Base-by-base conservation (phyloP, 2,329 filamentous ascomycete genomes). In the Tolypocladium sp. region DNA sequence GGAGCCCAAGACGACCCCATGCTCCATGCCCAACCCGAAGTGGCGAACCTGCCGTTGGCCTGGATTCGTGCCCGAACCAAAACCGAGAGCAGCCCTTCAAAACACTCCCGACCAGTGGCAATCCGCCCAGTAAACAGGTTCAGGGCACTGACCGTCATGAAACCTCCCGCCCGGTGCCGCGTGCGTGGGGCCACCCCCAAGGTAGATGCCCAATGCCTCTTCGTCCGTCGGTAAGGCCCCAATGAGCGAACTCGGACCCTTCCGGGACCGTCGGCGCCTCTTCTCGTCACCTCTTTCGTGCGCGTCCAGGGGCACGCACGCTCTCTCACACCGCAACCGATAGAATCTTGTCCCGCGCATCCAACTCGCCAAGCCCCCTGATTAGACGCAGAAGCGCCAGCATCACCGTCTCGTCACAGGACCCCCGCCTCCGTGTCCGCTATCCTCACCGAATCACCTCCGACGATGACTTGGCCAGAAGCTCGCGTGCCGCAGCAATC, bases 401-500 rank as follows among this genome's bases (percentile, higher is more conserved):
- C 59, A 58, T 57, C 37, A 25, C 38, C 4, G 52, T 25, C 56
- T 41, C 46, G 59, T 62, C 57, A 56, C 61, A 56, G 59, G 61
- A 52, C 41, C 51, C 22, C n/a, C 37, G 38, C 59, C 25, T 52
- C 22, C 56, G 22, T 22, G 22, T 55, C 41, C 44, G 52, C 38
- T 27, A 33, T 12, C 17, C 38, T 71, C 66, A 84, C 67, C 79
- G 76, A 60, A 79, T 71, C 53, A 77, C 69, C 49, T 72, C 65
- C 30, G 72, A 67, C 42, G 76, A 73, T 62, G 83, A 81, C 61
- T 79, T 78, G 59, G 83, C 80, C 42, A 92, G 74, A 60, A 92
- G 76, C 64, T 86, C 84, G 66, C 84, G 81, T 55, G 88, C 89
- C 15, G 90, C 90, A 65, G 83, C 82, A 56, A 95, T 75, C 70